phyloP scores from a whole-genome alignment of 495 filamentous ascomycete species.

The Aspergillus baeticus region DNA sequence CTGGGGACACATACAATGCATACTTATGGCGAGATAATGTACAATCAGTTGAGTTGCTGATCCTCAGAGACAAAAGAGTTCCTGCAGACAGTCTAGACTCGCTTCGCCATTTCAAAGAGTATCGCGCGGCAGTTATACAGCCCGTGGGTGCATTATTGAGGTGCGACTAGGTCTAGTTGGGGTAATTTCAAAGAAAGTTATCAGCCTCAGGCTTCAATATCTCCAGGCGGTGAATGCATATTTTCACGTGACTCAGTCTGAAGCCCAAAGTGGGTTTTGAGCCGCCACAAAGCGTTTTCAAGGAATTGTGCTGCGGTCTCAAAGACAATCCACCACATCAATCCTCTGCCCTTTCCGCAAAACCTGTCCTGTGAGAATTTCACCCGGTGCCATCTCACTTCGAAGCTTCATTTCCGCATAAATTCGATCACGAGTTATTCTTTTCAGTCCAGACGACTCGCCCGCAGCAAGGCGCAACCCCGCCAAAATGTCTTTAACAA shows the following conservation, averaged over 20 bases:
- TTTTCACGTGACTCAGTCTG: slow-evolving; percentile 26
- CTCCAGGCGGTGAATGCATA: slow-evolving; percentile 28
- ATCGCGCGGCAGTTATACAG: no score
- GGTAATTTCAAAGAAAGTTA: no score
- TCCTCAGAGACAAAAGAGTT: background rate
- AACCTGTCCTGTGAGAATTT: background rate
- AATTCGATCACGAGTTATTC: slow-evolving; percentile 1
- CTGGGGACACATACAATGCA: slow-evolving; percentile 6
- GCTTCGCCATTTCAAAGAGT: no score
- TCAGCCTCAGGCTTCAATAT: background rate
- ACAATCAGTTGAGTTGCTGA: background rate
- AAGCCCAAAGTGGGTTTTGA: slow-evolving; percentile 46
- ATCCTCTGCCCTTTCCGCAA: slow-evolving; percentile 10
- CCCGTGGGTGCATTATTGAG: background rate
- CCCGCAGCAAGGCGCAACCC: slow-evolving; percentile 43
- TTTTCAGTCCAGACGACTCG: slow-evolving; percentile 15
- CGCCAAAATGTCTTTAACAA: slow-evolving; percentile 89
- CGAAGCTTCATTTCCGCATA: slow-evolving; percentile 2
- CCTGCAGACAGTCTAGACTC: background rate
- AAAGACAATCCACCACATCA: slow-evolving; percentile 8
- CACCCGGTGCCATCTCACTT: slow-evolving; percentile 16
- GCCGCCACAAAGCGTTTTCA: slow-evolving; percentile 47
- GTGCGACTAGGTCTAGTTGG: slow-evolving; percentile 6
- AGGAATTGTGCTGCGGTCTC: slow-evolving; percentile 33
- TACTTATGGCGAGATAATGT: background rate